Evolutionary conservation across 2,329 filamentous ascomycete genomes (phyloP), one percentile per base, ranked within the genome.

Genomic region (Xenoacremonium recifei): DNA sequence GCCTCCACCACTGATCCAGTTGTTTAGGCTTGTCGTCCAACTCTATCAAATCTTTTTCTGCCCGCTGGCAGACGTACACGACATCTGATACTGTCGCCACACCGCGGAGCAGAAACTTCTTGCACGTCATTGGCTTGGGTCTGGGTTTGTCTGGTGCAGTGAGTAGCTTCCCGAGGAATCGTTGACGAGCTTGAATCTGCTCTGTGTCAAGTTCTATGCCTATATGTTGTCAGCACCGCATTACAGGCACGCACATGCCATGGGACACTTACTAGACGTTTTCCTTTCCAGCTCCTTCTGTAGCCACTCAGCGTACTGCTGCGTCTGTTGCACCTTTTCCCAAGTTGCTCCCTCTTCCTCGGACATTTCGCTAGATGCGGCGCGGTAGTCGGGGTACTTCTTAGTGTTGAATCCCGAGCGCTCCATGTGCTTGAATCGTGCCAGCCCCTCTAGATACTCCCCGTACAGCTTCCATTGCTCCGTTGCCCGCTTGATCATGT

Each of bases 1-100:
- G 61, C 48, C 70, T 71, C 77, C 77, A 81, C 77, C 77, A 81
- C 53, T 79, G 76, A 39, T 79, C 75, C 13, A 47, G 48, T 4
- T 56, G 44, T 17, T 53, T 48, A 3, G 62, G 38, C 4, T 48
- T 44, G 21, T 64, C 67, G 1, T 61, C 66, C n/a, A 72, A 35
- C 13, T 75, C 69, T 37, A 72, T 69, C 21, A 72, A 53, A 37
- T 71, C 64, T 4, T 59, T 57, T 40, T 69, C 67, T 13, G 63
- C 54, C 27, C 70, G 64, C 43, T 66, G 67, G 50, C 76, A 78
- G 23, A 80, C 62, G 48, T 77, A 81, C 9, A 74, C 65, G 2
- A 76, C 60, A 37, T 73, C 69, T 11, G 63, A 60, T 0, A 66
- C 66, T 11, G 71, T 72, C 12, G 69, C 73, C 17, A 81, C 67